Evolutionary conservation across 768 basidiomycete genomes (phyloP).

Genomic region (Kwoniella dejecticola): DNA sequence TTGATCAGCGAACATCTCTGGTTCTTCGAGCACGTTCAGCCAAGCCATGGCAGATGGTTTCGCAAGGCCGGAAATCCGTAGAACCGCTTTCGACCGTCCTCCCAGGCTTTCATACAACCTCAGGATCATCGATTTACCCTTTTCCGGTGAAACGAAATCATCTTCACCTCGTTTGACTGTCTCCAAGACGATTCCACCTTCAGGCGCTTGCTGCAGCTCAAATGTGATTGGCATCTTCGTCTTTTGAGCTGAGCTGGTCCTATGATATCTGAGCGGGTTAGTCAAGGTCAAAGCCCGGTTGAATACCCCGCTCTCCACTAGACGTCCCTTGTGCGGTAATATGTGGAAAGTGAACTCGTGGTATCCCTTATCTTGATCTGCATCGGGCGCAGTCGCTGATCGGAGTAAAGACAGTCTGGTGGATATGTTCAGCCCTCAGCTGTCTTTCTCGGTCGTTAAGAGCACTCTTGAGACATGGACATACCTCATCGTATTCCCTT

Average conservation of each 20-base stretch:
- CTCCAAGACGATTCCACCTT: conserved; percentile 9
- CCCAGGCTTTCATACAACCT: conserved; percentile 89
- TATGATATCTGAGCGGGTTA: conserved; percentile 4
- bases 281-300: conserved; percentile 20
- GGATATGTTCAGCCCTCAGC: background rate
- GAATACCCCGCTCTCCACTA: conserved; percentile 24
- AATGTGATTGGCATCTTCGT: background rate
- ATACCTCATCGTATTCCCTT: conserved; percentile 69
- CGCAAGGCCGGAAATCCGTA: conserved; percentile 61
- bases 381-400: conserved; percentile 68
- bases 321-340: conserved; percentile 61
- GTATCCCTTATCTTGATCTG: conserved; percentile 31
- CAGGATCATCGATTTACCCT: conserved; percentile 67
- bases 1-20: conserved; percentile 37
- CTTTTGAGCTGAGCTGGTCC: background rate
- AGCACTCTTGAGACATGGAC: background rate
- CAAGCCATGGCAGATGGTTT: conserved; percentile 60
- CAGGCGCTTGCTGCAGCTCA: background rate
- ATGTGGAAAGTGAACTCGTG: conserved; percentile 87
- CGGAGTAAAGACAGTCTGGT: conserved; percentile 76
- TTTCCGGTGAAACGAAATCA: conserved; percentile 56
- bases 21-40: conserved; percentile 83
- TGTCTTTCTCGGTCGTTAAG: background rate
- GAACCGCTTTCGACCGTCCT: conserved; percentile 69
- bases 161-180: conserved; percentile 21